Evolutionary conservation across 805 yeast species (phyloP), one percentile per base, ranked within the genome.

Genomic region (Hanseniaspora valbyensis): DNA sequence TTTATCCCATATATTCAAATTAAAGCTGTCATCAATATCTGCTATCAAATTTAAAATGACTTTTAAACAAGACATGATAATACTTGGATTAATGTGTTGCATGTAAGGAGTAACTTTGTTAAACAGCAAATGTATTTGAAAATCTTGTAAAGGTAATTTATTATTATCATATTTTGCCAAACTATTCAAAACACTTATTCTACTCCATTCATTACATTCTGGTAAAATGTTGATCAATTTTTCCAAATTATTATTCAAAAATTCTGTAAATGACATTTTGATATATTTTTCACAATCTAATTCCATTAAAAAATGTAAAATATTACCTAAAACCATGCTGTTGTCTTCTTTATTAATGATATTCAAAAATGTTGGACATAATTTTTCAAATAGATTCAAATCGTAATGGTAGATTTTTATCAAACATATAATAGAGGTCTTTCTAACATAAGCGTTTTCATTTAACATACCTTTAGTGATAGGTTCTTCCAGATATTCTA

Each of bases 181-280:
- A 1, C 95, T 88, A 1, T 84, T 77, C 53, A 92, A 71, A 40
- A 92, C 84, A 1, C 96, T 78, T 56, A 92, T 83, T 60, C 98
- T 76, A 10, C 98, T 98, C 99, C 99, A 92, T 68, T 92, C 99
- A 0, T 97, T 89, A 68, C 97, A 90, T 68, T 92, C 99, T 65
- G 90, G 90, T 56, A 92, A 71, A 13, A 96, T 95, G 57, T 80
- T 71, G 54, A 92, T 70, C 54, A 92, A 74, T 63, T 80, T 83
- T 52, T 75, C 71, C 46, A 80, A 62, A 49, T 70, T 59, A 64
- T 69, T 49, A 61, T 71, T 40, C 61, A 63, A 59, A 45, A 64
- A 54, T 22, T 55, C 52, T 46, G 66, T 69, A 69, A 56, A 46
- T 62, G 68, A 53, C 74, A 67, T 18, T 64, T 64, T 53, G 78